These are phyloP conservation scores for Neonectria punicea DNA, from an alignment of 2,329 filamentous ascomycete genomes.

Conservation along the genomic window DNA sequence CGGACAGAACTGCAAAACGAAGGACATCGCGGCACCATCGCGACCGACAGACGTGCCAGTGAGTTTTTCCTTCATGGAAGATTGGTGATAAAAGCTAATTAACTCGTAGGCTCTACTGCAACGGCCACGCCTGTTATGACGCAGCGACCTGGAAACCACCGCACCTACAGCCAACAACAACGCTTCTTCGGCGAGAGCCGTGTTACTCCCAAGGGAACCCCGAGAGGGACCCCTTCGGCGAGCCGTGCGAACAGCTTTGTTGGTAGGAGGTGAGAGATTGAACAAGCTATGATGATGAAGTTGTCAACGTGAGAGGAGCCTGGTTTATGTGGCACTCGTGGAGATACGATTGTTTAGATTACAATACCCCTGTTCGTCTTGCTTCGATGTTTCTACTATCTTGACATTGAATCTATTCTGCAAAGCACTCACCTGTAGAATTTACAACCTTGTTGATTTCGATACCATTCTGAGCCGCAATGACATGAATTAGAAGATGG, in stretches of 20 bases:
- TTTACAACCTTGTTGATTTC: no score
- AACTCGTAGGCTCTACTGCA: conserved; percentile 37
- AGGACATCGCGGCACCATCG: conserved; percentile 44
- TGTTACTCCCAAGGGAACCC: conserved; percentile 52
- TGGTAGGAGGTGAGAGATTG: background rate
- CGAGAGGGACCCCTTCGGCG: conserved; percentile 50
- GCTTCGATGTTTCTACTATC: no score
- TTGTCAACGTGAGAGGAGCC: background rate
- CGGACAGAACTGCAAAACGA: conserved; percentile 44
- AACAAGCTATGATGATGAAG: background rate
- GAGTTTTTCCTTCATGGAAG: conserved; percentile 23
- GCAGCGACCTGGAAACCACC: conserved; percentile 34
- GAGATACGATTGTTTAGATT: background rate
- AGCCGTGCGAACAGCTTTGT: conserved; percentile 40
- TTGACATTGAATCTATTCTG: no score
- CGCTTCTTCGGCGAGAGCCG: conserved; percentile 56
- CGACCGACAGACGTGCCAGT: conserved; percentile 44
- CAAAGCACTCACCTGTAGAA: no score
- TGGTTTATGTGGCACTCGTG: background rate
- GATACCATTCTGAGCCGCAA: no score
- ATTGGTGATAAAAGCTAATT: conserved; percentile 15
- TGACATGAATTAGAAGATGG: no score
- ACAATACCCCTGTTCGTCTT: background rate
- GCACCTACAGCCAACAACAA: conserved; percentile 52
- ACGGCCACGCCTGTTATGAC: background rate